Conservation (phyloP, 2,329 filamentous ascomycete genomes). For the Phaeophleospora eucalypticola region DNA sequence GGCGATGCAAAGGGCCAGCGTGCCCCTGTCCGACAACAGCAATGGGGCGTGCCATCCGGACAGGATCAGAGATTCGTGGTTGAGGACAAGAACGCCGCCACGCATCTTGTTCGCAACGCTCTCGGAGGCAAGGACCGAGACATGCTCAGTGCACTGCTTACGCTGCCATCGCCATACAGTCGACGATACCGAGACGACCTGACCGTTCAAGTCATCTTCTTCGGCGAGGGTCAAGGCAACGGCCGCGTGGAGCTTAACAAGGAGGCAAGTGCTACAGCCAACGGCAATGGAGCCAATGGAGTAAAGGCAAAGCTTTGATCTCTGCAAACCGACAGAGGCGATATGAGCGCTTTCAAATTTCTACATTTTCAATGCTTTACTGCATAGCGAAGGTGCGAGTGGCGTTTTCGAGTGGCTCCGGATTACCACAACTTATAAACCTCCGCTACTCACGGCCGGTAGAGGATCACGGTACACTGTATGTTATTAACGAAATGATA, state of each 20-base stretch:
- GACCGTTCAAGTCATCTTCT: constrained; percentile 98
- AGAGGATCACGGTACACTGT: background rate
- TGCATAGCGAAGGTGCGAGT: background rate
- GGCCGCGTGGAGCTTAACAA: constrained; percentile 79
- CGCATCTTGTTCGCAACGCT: constrained; percentile 90
- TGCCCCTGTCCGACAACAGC: constrained; percentile 79
- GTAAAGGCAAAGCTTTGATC: constrained; percentile 26
- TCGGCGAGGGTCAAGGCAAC: constrained; percentile 72
- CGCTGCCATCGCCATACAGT: constrained; percentile 85
- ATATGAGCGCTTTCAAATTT: too few species aligned
- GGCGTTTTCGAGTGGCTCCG: background rate
- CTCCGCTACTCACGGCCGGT: background rate
- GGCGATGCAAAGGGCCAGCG: constrained; percentile 63
- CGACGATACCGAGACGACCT: constrained; percentile 90
- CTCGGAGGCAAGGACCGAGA: constrained; percentile 90
- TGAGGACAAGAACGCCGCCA: constrained; percentile 93
- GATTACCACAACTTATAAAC: background rate
- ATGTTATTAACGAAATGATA: background rate
- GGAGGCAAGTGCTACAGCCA: constrained; percentile 67
- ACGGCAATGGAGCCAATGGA: constrained; percentile 18
- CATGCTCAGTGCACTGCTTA: constrained; percentile 87
- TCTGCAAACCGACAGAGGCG: background rate
- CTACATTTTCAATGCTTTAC: too few species aligned
- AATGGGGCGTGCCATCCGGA: constrained; percentile 78
- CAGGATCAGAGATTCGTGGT: constrained; percentile 82